Evolutionary conservation across 306 rosid genomes (phyloP).

Genomic region (Arachis stenosperma): DNA sequence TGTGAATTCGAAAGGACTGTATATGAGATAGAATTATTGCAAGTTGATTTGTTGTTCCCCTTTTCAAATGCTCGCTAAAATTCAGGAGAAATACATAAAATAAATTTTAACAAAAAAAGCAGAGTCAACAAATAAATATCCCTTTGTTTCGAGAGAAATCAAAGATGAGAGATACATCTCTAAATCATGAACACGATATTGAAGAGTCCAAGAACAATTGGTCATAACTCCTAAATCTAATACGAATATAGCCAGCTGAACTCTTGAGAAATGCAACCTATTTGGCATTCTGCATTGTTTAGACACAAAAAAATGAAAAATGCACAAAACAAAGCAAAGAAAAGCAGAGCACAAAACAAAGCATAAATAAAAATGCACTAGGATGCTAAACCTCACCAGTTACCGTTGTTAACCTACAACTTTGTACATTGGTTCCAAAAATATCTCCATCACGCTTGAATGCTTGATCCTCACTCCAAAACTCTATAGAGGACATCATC

Average conservation of each 20-base stretch:
- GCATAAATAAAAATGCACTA: constrained; percentile 6
- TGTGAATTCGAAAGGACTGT: no score
- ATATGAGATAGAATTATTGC: no score
- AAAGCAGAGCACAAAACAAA: constrained; percentile 6
- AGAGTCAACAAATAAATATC: no score
- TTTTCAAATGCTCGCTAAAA: no score
- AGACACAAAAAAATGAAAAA: background rate
- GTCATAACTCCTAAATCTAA: background rate
- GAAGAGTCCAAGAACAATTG: background rate
- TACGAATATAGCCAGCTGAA: background rate
- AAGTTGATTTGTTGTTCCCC: no score
- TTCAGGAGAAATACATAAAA: no score
- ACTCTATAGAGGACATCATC: constrained; percentile 18
- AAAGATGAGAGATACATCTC: background rate
- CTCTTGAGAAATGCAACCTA: background rate
- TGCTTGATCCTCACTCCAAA: constrained; percentile 30
- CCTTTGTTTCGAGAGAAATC: background rate
- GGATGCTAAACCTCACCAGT: constrained; percentile 25
- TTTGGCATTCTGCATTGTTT: constrained; percentile 6
- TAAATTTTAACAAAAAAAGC: no score
- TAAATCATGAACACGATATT: background rate
- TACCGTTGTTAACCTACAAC: constrained; percentile 20
- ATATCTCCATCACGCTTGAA: constrained; percentile 14
- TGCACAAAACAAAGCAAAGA: background rate
- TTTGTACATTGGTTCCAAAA: constrained; percentile 43